Evolutionary conservation across 768 basidiomycete species (phyloP).

Genomic region (Clitopilus passeckerianus): DNA sequence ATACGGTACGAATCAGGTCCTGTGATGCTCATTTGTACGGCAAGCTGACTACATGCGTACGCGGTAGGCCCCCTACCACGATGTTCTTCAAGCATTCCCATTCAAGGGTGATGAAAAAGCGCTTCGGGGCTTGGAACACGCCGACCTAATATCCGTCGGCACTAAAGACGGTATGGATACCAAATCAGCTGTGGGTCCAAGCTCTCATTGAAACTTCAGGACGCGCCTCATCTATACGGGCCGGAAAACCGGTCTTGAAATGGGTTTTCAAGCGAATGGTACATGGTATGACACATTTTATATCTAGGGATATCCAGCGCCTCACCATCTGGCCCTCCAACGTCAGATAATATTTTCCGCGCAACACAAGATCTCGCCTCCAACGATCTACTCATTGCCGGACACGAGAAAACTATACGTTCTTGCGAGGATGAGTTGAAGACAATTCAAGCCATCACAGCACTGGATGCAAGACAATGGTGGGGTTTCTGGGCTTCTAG

Average conservation of each 20-base stretch:
- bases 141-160: conserved; percentile 78
- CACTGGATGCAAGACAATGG: conserved; percentile 35
- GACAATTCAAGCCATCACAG: conserved; percentile 60
- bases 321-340: conserved; percentile 3
- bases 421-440: conserved; percentile 74
- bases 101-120: conserved; percentile 90
- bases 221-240: conserved; percentile 76
- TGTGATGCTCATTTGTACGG: conserved; percentile 13
- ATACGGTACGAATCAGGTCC: conserved; percentile 30
- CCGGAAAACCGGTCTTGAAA: conserved; percentile 88
- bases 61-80: conserved; percentile 71
- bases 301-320: neutral
- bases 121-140: conserved; percentile 81
- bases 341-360: conserved; percentile 67
- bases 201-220: conserved; percentile 34
- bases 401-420: conserved; percentile 59
- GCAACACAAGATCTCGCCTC: conserved; percentile 79
- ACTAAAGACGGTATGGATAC: conserved; percentile 58
- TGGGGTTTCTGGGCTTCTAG: conserved; percentile 33
- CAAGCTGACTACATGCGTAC: neutral
- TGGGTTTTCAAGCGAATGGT: conserved; percentile 82
- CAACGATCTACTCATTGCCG: conserved; percentile 63
- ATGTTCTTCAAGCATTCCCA: conserved; percentile 74
- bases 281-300: conserved; percentile 45
- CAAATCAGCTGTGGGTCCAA: neutral